Base-by-base conservation (phyloP, 257 asterid species). In the Solanum infundibuliforme region DNA sequence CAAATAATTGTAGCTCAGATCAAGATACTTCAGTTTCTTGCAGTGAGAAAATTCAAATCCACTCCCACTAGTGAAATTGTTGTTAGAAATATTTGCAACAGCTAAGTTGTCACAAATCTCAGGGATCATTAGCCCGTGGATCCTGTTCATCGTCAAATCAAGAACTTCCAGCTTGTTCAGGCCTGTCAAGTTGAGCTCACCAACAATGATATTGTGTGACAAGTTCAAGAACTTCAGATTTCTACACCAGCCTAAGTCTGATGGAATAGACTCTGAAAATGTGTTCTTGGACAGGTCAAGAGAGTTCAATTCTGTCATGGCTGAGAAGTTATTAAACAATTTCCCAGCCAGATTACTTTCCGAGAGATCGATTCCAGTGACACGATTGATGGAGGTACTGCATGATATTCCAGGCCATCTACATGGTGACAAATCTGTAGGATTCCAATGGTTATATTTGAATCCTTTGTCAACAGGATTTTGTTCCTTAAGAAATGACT, bases 201-300 rank as follows among this genome's bases (percentile, higher is more conserved):
- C 97, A 25, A 29, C 55, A 85, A 97, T 88, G 89, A 97, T 94
- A 84, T 96, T 96, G 86, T 94, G 94, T 2, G 99, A 97, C 75
- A 96, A 58, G 66, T 97, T 97, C 86, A 97, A 77, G 89, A 84
- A 88, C 43, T 73, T 93, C 27, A 97, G 93, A 87, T 86, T 96
- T 72, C 23, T 71, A 29, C 99, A 94, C 25, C 60, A 87, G 90
- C 95, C 92, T 73, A 96, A 84, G 87, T 97, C 99, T 9, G 77
- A 92, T 7, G 96, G 93, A 4, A 94, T 18, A 23, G 2, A 18
- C 29, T 93, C 95, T 8, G 95, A 95, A 31, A 97, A 91, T 3
- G 98, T 94, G 93, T 97, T 97, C 18, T 65, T 83, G 1, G 99
- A 96, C 35, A 97, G 92, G 90, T 97, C 99, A 75, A 97, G 97